phyloP scores from a whole-genome alignment of 2,329 filamentous ascomycete genomes.

The Ciborinia camelliae region DNA sequence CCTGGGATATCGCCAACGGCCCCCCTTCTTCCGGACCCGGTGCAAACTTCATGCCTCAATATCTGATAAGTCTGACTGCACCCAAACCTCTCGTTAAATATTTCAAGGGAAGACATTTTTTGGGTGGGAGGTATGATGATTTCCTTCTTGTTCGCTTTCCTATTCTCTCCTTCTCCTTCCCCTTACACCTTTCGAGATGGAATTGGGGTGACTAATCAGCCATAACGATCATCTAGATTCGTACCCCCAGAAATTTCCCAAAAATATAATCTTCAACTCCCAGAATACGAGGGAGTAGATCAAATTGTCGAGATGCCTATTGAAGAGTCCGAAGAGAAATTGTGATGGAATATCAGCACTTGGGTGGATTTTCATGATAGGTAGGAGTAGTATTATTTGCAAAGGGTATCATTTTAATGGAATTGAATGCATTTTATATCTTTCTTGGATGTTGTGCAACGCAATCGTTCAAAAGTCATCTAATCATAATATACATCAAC shows the following conservation, averaged over 20 bases:
- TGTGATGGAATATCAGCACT: background rate
- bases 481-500: conserved; percentile 7
- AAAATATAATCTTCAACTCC: conserved; percentile 83
- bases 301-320: conserved; percentile 76
- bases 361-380: background rate
- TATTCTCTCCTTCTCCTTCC: background rate
- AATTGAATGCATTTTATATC: background rate
- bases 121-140: conserved; percentile 72
- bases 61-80: conserved; percentile 84
- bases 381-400: background rate
- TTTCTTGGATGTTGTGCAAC: background rate
- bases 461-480: background rate
- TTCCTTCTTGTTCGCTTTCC: conserved; percentile 15
- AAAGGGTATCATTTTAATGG: background rate
- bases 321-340: conserved; percentile 43
- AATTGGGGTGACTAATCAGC: conserved; percentile 23
- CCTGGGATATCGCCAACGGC: conserved; percentile 87
- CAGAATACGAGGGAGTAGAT: conserved; percentile 79
- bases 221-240: conserved; percentile 55
- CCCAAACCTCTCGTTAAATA: conserved; percentile 84
- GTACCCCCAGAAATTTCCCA: conserved; percentile 72
- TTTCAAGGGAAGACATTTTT: conserved; percentile 85
- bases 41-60: conserved; percentile 73
- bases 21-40: conserved; percentile 76
- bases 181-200: no score